Base-by-base conservation (phyloP, 495 filamentous ascomycete genomes). In the Schizothecium vesticola region DNA sequence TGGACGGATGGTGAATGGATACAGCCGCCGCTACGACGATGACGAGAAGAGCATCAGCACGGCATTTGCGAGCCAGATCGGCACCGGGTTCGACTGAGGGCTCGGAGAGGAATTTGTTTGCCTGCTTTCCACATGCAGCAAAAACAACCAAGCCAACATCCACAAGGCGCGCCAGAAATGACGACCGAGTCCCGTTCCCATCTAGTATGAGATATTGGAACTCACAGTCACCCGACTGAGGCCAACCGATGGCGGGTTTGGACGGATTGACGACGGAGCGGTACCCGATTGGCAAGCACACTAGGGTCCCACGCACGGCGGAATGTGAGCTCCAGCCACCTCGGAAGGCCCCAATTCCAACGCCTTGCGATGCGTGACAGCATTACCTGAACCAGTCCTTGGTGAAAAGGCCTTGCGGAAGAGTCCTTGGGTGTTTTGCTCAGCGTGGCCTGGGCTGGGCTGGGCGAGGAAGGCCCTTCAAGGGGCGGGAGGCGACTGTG, bases 31-130 rank as follows among this genome's bases (percentile, higher is more conserved):
- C 69, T 90, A 87, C 57, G 95, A 98, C 70, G 95, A 99, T 69
- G 95, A 98, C 76, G 91, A 94, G 67, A 91, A 94, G 78, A 97
- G 94, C 77, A 87, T 98, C 72, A 96, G 92, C 70, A 97, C 94
- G 29, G 93, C 93, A 8, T 98, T 97, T 81, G 94, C 93, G 56
- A 97, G 93, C 79, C 96, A 98, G 78, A 86, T 97, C 66, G 94
- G 91, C 63, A 67, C 74, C 22, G 91, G 90, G 72, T 97, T 94
- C 78, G 94, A 97, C 81, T 97, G 93, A 97, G 83, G 57, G 58
- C 2, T 11, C 25, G 56, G 26, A 25, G 26, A 19, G 59, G 61
- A 58, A 66, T 66, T 6, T 66, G 63, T n/a, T 60, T 67, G 66
- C 23, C 36, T 55, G 70, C 69, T 65, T 25, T 70, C 74, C 64